phyloP scores from a whole-genome alignment of 257 asterid species.

The Asclepias syriaca region DNA sequence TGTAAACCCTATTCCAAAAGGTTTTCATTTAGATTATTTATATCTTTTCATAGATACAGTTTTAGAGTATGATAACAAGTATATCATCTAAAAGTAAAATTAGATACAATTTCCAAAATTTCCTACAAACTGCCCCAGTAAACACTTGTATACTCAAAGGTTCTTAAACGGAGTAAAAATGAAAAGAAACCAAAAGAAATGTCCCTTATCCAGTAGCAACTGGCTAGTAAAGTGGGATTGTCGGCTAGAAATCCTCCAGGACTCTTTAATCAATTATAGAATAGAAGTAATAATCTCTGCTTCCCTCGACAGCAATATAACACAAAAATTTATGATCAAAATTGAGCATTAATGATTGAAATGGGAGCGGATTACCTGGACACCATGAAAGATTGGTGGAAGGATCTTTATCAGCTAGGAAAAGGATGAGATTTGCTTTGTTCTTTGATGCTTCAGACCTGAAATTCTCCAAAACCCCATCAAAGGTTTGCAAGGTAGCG shows the following conservation, averaged over 20 bases:
- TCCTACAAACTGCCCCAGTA: not conserved
- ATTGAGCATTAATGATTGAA: not conserved
- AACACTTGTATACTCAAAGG: too few relatives aligned
- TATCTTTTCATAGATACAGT: too few relatives aligned
- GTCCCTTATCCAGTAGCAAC: not conserved
- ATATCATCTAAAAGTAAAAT: too few relatives aligned
- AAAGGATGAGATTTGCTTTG: constrained; percentile 73
- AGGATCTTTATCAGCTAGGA: constrained; percentile 85
- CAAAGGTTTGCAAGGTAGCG: constrained; percentile 60
- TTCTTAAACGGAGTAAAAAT: not conserved
- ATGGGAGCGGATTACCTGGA: constrained; percentile 47
- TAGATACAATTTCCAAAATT: too few relatives aligned
- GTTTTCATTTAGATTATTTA: too few relatives aligned
- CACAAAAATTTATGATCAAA: too few relatives aligned
- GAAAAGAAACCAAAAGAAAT: not conserved
- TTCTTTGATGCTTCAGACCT: constrained; percentile 43
- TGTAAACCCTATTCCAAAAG: too few relatives aligned
- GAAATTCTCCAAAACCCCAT: constrained; percentile 50
- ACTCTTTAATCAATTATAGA: too few relatives aligned
- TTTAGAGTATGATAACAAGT: too few relatives aligned
- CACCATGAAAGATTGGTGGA: constrained; percentile 93
- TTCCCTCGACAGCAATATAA: too few relatives aligned
- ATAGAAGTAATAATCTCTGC: too few relatives aligned
- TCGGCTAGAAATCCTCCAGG: not conserved
- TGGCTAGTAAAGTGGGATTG: not conserved